Conservation (phyloP, 2,329 filamentous ascomycete genomes). For the Neofusicoccum kwambonambiense region DNA sequence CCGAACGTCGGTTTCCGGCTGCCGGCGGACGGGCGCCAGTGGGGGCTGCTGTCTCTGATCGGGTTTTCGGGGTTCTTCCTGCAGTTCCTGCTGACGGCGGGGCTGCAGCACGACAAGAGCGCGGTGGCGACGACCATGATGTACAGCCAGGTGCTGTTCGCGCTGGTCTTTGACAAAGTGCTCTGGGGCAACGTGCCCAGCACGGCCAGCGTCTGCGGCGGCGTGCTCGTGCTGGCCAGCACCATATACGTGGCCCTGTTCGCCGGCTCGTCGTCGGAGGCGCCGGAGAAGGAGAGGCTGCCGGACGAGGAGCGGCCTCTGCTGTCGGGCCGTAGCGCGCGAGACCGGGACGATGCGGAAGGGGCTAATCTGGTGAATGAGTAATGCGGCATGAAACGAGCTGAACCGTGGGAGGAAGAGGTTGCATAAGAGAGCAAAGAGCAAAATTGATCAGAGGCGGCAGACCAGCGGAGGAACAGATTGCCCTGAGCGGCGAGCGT, state of each 20-base stretch:
- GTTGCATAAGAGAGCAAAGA: background rate
- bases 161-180: constrained; percentile 59
- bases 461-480: background rate
- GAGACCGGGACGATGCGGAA: background rate
- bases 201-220: constrained; percentile 27
- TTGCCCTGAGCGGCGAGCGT: background rate
- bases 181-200: constrained; percentile 46
- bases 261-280: background rate
- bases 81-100: constrained; percentile 77
- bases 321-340: background rate
- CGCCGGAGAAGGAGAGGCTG: background rate
- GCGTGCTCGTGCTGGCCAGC: constrained; percentile 27
- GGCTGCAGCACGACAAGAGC: constrained; percentile 66
- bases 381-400: background rate
- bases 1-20: constrained; percentile 57
- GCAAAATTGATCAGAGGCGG: background rate
- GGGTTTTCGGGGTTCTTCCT: constrained; percentile 72
- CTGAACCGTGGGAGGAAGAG: background rate
- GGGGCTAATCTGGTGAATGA: constrained; percentile 6
- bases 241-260: constrained; percentile 26
- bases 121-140: constrained; percentile 61
- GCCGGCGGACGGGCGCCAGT: constrained; percentile 55
- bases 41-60: constrained; percentile 65
- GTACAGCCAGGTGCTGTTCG: constrained; percentile 67
- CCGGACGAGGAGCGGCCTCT: background rate